Percentiles rank a stretch among this genome's conserved stretches.
These are phyloP conservation scores for Colletotrichum spinosum DNA, from an alignment of 2,329 filamentous ascomycete genomes.

Conservation along the genomic window DNA sequence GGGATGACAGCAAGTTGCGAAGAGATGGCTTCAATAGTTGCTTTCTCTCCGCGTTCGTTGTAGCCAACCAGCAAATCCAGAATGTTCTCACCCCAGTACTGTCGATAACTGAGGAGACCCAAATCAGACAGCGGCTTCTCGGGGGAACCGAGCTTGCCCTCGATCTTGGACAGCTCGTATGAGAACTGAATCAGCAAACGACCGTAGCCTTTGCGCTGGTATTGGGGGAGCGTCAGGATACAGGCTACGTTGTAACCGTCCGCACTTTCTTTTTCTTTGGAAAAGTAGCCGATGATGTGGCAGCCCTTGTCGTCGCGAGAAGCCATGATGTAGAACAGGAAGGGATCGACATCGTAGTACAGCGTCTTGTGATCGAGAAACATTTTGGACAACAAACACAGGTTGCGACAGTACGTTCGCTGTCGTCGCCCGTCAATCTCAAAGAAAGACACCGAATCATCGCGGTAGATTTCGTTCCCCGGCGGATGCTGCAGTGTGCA, in stretches of 20 bases:
- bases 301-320: slow-evolving; percentile 88
- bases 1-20: slow-evolving; percentile 91
- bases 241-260: slow-evolving; percentile 98
- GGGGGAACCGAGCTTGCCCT: slow-evolving; percentile 93
- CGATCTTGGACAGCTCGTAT: slow-evolving; percentile 95
- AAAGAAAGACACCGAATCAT: slow-evolving; percentile 94
- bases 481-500: slow-evolving; percentile 93
- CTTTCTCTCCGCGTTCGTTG: slow-evolving; percentile 75
- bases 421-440: slow-evolving; percentile 96
- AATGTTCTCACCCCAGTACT: slow-evolving; percentile 97
- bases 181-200: slow-evolving; percentile 96
- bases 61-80: slow-evolving; percentile 85
- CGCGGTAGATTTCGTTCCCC: slow-evolving; percentile 97
- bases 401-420: slow-evolving; percentile 94
- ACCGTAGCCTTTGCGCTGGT: slow-evolving; percentile 94
- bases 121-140: slow-evolving; percentile 97
- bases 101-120: slow-evolving; percentile 91
- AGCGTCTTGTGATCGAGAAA: slow-evolving; percentile 98
- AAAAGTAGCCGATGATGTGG: slow-evolving; percentile 99
- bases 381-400: slow-evolving; percentile 94
- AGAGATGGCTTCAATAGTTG: slow-evolving; percentile 89
- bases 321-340: slow-evolving; percentile 98
- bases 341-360: slow-evolving; percentile 99
- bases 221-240: slow-evolving; percentile 96
- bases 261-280: slow-evolving; percentile 96